A percentile compares a stretch with the other conserved stretches of the same genome.
Conservation (phyloP, 2,329 filamentous ascomycete species). For the Tolypocladium inflatum region DNA sequence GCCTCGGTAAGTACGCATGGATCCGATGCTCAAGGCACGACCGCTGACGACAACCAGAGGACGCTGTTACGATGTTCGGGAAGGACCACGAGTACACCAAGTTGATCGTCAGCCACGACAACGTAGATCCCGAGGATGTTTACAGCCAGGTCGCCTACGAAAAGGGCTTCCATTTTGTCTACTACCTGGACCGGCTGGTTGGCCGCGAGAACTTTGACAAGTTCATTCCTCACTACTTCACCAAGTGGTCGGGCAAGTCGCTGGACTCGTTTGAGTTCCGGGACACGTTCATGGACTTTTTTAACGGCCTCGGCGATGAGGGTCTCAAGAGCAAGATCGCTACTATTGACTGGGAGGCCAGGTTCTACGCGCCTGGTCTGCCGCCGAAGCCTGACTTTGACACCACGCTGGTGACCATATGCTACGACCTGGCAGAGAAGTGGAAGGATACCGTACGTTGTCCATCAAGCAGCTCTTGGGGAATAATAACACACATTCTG, state of each 20-base stretch:
- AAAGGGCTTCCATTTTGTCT: conserved; percentile 92
- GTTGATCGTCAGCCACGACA: conserved; percentile 76
- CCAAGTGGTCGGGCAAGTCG: conserved; percentile 73
- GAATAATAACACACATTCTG: conserved; percentile 3
- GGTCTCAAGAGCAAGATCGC: conserved; percentile 55
- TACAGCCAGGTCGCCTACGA: conserved; percentile 92
- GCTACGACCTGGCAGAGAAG: conserved; percentile 71
- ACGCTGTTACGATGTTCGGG: conserved; percentile 70
- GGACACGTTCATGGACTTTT: conserved; percentile 77
- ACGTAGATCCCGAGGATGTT: conserved; percentile 88
- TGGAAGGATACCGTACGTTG: conserved; percentile 56
- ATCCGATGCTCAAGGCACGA: background rate
- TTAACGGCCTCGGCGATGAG: conserved; percentile 54
- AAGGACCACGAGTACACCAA: conserved; percentile 88
- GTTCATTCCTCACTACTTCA: conserved; percentile 95
- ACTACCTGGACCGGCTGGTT: conserved; percentile 77
- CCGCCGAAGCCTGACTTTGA: conserved; percentile 89
- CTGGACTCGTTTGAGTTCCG: conserved; percentile 95
- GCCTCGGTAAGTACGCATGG: conserved; percentile 43
- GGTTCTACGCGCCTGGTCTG: conserved; percentile 81
- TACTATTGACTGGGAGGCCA: conserved; percentile 78
- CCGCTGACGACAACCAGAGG: conserved; percentile 36
- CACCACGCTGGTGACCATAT: conserved; percentile 75
- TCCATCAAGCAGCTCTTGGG: conserved; percentile 14
- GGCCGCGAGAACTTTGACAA: conserved; percentile 83